These are phyloP conservation scores for Fusarium solani-melongenae DNA, from an alignment of 2,329 filamentous ascomycete genomes.

Conservation along the genomic window DNA sequence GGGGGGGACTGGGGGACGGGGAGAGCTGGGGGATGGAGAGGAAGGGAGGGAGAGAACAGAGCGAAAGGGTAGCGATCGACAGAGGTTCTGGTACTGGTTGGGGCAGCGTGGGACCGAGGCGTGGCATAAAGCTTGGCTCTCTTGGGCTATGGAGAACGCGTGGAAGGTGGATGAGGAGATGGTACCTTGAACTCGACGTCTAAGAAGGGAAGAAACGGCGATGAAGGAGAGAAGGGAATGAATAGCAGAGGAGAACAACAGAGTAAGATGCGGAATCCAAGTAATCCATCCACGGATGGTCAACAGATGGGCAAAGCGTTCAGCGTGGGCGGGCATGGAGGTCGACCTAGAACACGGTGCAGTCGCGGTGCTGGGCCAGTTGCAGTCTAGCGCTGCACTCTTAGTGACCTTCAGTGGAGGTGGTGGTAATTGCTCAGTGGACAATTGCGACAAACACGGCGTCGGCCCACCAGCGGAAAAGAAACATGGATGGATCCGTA, in stretches of 20 bases:
- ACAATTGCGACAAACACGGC: not conserved
- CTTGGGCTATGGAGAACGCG: conserved; percentile 1
- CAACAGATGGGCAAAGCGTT: not conserved
- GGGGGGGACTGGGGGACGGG: conserved; percentile 25
- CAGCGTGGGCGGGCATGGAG: not conserved
- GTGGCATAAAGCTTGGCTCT: conserved; percentile 27
- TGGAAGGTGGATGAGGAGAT: not conserved
- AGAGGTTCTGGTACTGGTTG: conserved; percentile 10
- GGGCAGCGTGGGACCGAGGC: conserved; percentile 26
- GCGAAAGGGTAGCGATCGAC: conserved; percentile 34
- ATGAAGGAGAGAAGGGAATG: not conserved
- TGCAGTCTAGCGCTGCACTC: not conserved
- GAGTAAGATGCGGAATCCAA: not conserved
- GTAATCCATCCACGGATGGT: not conserved
- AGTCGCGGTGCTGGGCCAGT: not conserved
- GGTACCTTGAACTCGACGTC: not conserved
- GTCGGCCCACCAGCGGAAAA: not conserved
- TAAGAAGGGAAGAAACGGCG: not conserved
- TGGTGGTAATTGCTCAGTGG: conserved; percentile 7
- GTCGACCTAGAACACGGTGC: not conserved
- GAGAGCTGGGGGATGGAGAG: conserved; percentile 32
- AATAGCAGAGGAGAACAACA: not conserved
- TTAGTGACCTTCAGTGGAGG: conserved; percentile 3
- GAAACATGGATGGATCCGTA: not conserved
- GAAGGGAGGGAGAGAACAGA: conserved; percentile 19